Evolutionary conservation across 805 yeast genomes (phyloP).

Genomic region (Yarrowia divulgata): DNA sequence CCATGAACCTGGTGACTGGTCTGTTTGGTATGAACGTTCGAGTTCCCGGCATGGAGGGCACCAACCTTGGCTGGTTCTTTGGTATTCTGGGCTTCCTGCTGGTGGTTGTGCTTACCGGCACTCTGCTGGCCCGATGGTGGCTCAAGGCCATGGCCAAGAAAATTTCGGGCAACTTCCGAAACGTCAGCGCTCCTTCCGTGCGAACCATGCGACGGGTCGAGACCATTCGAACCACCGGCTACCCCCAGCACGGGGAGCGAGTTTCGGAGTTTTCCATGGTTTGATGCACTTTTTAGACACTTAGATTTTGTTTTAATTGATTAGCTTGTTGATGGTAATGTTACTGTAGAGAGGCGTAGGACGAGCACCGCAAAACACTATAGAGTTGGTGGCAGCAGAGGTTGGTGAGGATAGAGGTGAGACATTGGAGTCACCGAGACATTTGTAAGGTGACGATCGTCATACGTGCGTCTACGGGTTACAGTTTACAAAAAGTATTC

Average conservation of each 20-base stretch:
- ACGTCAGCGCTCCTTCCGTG: conserved; percentile 36
- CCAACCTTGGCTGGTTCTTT: conserved; percentile 67
- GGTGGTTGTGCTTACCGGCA: conserved; percentile 37
- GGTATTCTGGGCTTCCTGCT: conserved; percentile 54
- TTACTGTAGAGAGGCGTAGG: too few species aligned
- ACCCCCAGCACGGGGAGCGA: conserved; percentile 22
- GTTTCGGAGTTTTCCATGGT: conserved; percentile 31
- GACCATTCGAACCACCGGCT: conserved; percentile 36
- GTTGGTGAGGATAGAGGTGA: neutral
- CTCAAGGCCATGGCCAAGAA: conserved; percentile 40
- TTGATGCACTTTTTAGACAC: neutral
- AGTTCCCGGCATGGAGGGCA: conserved; percentile 73
- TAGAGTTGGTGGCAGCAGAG: neutral
- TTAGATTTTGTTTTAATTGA: conserved; percentile 17
- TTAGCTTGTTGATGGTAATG: neutral
- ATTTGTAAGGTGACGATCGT: neutral
- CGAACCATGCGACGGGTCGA: conserved; percentile 38
- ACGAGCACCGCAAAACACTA: neutral
- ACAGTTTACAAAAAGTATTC: too few species aligned
- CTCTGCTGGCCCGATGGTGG: conserved; percentile 40
- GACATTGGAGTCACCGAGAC: conserved; percentile 7
- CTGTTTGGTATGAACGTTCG: conserved; percentile 95
- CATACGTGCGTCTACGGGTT: neutral
- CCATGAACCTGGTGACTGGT: conserved; percentile 91
- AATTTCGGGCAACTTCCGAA: conserved; percentile 32